These are phyloP conservation scores for Albizia julibrissin DNA, from an alignment of 306 rosid species.

Conservation along the genomic window DNA sequence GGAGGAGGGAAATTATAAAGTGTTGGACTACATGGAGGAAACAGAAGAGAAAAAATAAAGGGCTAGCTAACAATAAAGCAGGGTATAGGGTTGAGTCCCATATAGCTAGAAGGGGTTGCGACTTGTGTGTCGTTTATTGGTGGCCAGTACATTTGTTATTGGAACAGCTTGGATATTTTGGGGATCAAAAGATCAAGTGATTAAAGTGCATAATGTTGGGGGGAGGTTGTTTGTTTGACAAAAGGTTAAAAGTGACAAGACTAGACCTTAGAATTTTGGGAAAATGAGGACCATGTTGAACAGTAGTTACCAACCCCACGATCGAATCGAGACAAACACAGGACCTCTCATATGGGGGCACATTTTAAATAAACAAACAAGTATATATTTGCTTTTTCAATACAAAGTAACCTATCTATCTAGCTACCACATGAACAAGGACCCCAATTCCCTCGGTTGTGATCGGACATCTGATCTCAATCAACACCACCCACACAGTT, in stretches of 20 bases:
- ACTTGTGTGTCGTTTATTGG: background rate
- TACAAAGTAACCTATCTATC: background rate
- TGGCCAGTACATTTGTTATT: background rate
- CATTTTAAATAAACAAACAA: background rate
- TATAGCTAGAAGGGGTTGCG: background rate
- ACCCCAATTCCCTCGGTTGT: background rate
- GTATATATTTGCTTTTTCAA: background rate
- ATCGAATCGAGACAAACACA: slow-evolving; percentile 18
- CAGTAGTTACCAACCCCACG: slow-evolving; percentile 7
- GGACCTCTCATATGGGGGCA: background rate
- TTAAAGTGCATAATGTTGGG: background rate
- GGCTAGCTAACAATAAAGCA: background rate
- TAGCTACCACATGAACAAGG: background rate
- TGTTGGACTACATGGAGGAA: background rate
- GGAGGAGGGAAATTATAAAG: background rate
- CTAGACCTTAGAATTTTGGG: slow-evolving; percentile 14
- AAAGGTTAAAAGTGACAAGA: slow-evolving; percentile 34
- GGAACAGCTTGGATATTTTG: background rate
- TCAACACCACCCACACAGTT: background rate
- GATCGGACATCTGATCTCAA: background rate
- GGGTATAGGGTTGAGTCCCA: background rate
- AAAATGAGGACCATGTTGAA: slow-evolving; percentile 28
- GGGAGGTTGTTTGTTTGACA: slow-evolving; percentile 2
- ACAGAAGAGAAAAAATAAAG: background rate
- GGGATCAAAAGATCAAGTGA: background rate